These are phyloP conservation scores for Penicillium sp. DNA, from an alignment of 2,329 filamentous ascomycete species.

Conservation along the genomic window DNA sequence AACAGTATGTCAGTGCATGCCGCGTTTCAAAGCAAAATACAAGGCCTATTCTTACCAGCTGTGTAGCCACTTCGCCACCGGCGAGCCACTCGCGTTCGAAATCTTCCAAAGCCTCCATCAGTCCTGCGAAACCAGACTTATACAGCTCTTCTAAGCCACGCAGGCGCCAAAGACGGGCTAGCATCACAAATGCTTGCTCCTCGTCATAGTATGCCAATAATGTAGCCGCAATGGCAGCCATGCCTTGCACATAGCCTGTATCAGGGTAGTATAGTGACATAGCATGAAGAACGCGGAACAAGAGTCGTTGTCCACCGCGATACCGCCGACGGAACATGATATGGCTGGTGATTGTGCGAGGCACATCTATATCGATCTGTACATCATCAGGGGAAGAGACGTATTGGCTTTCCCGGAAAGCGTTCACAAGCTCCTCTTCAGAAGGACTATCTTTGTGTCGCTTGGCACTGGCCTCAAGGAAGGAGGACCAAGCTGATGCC, in stretches of 20 bases:
- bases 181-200: conserved; percentile 90
- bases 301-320: conserved; percentile 82
- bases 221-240: conserved; percentile 91
- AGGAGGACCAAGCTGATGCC: conserved; percentile 90
- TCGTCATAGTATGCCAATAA: conserved; percentile 96
- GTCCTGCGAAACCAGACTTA: conserved; percentile 75
- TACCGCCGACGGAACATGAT: conserved; percentile 97
- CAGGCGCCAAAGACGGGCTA: conserved; percentile 90
- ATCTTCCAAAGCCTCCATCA: conserved; percentile 82
- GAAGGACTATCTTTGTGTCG: conserved; percentile 61
- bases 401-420: conserved; percentile 72
- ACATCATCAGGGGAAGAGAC: conserved; percentile 83
- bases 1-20: conserved; percentile 3
- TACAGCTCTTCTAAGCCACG: conserved; percentile 86
- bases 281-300: conserved; percentile 90
- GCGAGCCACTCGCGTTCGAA: conserved; percentile 83
- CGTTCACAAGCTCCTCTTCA: conserved; percentile 70
- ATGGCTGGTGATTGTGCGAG: conserved; percentile 88
- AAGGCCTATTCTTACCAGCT: conserved; percentile 63
- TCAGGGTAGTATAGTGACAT: conserved; percentile 88
- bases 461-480: conserved; percentile 75
- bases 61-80: conserved; percentile 73
- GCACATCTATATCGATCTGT: conserved; percentile 96
- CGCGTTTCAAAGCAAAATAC: background rate
- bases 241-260: conserved; percentile 95